Conservation (phyloP, 169 alveolate species). For the Plasmodium gonderi region DNA sequence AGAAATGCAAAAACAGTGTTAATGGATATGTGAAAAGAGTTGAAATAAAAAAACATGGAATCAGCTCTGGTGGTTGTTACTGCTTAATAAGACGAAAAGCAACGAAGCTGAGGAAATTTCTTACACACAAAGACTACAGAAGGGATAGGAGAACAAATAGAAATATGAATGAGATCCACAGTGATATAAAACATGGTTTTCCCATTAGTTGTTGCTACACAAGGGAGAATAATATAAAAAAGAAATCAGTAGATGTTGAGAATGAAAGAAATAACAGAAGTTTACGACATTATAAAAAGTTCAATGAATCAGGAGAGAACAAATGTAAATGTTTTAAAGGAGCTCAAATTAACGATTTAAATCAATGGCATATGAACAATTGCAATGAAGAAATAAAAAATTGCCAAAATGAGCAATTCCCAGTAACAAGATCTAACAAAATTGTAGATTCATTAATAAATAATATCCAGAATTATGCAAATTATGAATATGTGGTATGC, state of each 20-base stretch:
- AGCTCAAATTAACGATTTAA: too few species aligned
- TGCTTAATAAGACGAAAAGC: neutral
- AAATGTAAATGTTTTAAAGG: too few species aligned
- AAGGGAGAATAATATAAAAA: neutral
- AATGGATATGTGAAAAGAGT: neutral
- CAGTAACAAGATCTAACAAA: too few species aligned
- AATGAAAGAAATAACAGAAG: neutral
- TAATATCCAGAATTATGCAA: neutral
- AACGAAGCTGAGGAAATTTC: neutral
- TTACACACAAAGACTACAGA: neutral
- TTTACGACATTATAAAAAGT: too few species aligned
- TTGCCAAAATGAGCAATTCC: neutral
- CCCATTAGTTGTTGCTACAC: neutral
- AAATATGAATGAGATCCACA: neutral
- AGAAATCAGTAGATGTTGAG: neutral
- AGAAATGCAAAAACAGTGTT: neutral
- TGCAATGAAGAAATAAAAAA: neutral
- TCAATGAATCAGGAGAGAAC: too few species aligned
- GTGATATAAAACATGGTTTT: neutral
- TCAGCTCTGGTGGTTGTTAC: neutral
- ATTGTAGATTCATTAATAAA: neutral
- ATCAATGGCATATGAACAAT: too few species aligned
- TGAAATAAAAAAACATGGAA: neutral
- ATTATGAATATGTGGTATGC: conserved; percentile 20
- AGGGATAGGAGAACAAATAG: neutral